Evolutionary conservation across 192 early-diverging fungal genomes (phyloP), one percentile per base, ranked within the genome.

Genomic region (Linnemannia elongata): DNA sequence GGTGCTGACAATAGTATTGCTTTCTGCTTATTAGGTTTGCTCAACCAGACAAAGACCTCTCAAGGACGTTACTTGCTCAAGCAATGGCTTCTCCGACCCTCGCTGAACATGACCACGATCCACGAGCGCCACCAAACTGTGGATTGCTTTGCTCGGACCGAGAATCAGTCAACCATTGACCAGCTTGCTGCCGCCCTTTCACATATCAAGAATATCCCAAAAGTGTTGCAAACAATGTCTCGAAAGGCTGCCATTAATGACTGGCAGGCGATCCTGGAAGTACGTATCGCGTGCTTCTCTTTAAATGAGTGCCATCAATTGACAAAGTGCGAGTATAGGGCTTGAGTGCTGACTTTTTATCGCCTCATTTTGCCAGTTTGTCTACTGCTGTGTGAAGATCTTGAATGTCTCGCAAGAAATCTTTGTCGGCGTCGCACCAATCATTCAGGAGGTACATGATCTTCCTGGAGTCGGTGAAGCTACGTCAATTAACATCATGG

Each of bases 1-100:
- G 9, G 0, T 20, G 24, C 13, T 78, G 27, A 45, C 9, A 33
- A 55, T 66, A 30, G 74, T 74, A 68, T 9, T 27, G 42, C 66
- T n/a, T 20, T 72, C 49, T 49, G 18, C 45, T 73, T 30, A 12
- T 30, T 79, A 94, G 95, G 94, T 2, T 82, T 95, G 1, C 70
- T 96, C 41, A 90, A 95, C 75, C 86, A 90, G 24, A 96, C 95
- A 5, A 79, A 83, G 8, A 95, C 95, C 18, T 42, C 87, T 20
- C 74, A 91, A 10, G 96, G 96, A 9, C 83, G 87, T 54, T 72
- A 89, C 36, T 76, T 94, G 1, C 77, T 97, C 30, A 90, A 84
- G 57, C 90, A 93, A 78, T 97, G 96, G 96, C 89, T 96, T 18
- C 82, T 94, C 15, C 82, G 91, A 30, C 96, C 96, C 6, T 90